These are phyloP conservation scores for Durio zibethinus DNA, from an alignment of 345 rosid species.

Conservation along the genomic window DNA sequence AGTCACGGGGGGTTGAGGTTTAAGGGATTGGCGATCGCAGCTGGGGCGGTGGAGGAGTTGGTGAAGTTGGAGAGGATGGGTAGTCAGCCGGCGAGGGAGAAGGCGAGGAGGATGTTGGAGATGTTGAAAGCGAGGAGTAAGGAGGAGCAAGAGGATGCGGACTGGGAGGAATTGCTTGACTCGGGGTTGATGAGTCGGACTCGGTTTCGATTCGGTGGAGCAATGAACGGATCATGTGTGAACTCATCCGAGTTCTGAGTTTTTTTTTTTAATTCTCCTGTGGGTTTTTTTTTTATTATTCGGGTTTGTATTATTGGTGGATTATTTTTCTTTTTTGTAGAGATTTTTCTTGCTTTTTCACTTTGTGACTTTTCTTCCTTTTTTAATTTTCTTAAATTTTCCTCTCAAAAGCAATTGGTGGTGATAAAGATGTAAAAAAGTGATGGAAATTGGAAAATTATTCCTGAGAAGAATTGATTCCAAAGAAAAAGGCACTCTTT, in stretches of 20 bases:
- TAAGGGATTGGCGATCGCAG: slow-evolving; percentile 67
- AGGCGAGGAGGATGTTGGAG: slow-evolving; percentile 49
- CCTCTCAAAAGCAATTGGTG: not conserved
- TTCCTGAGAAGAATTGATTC: slow-evolving; percentile 16
- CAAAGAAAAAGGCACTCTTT: not conserved
- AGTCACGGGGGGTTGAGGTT: slow-evolving; percentile 66
- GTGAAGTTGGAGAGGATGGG: slow-evolving; percentile 42
- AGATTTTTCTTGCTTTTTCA: not conserved
- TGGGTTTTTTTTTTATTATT: not conserved
- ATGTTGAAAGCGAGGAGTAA: slow-evolving; percentile 36
- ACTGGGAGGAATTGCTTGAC: slow-evolving; percentile 82
- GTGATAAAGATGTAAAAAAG: slow-evolving; percentile 13
- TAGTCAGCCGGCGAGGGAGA: slow-evolving; percentile 44
- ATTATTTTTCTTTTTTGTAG: not conserved
- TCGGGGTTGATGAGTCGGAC: slow-evolving; percentile 36
- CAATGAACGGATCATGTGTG: slow-evolving; percentile 23
- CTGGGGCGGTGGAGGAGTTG: slow-evolving; percentile 56
- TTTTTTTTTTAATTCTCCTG: not conserved
- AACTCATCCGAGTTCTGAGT: slow-evolving; percentile 53
- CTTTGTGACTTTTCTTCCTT: not conserved
- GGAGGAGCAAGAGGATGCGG: slow-evolving; percentile 42
- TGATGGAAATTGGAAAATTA: not conserved
- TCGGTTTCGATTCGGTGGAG: slow-evolving; percentile 25
- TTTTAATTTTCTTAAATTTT: not conserved
- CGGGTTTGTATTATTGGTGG: slow-evolving; percentile 15